Evolutionary conservation across 345 rosid species (phyloP), one percentile per base, ranked within the genome.

Genomic region (Salix brachista): DNA sequence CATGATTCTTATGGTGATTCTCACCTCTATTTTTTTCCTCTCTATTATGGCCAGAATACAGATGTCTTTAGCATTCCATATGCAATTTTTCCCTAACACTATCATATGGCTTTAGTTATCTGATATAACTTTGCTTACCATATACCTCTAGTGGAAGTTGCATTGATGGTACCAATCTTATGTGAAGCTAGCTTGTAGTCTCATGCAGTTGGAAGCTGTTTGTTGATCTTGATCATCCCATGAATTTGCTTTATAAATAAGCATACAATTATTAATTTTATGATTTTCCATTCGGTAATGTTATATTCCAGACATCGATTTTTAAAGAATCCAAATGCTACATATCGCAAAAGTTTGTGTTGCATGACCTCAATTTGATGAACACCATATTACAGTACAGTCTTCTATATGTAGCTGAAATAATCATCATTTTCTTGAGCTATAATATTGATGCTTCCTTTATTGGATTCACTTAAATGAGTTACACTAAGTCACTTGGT

Each of bases 101-200:
- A 44, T 19, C 25, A 9, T 48, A 54, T 71, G 18, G 64, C 3
- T n/a, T 3, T 58, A 4, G 8, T 5, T 34, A 58, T 37, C 32
- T 58, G 18, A 36, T 30, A 50, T 52, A 23, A 32, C 25, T 56
- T 7, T 34, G 75, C 41, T 71, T 14, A 58, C 67, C 30, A 58
- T 36, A 34, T 71, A 52, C 13, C 5, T 52, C 25, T 71, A 19
- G n/a, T 34, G 25, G 12, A 60, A 2, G 41, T 72, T 26, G 42
- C 26, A 48, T 25, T 60, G 65, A 72, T 37, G 28, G 18, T 8
- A 26, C 52, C 73, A 32, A 46, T 23, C 60, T 44, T 14, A 26
- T 14, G 30, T 70, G 71, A 52, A 70, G 54, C 54, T 70, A 70
- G 26, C 34, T 68, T 68, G 54, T 30, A 68, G 71, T 52, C 58